Conservation (phyloP, 2,329 filamentous ascomycete species). For the Decorospora gaudefroyi region DNA sequence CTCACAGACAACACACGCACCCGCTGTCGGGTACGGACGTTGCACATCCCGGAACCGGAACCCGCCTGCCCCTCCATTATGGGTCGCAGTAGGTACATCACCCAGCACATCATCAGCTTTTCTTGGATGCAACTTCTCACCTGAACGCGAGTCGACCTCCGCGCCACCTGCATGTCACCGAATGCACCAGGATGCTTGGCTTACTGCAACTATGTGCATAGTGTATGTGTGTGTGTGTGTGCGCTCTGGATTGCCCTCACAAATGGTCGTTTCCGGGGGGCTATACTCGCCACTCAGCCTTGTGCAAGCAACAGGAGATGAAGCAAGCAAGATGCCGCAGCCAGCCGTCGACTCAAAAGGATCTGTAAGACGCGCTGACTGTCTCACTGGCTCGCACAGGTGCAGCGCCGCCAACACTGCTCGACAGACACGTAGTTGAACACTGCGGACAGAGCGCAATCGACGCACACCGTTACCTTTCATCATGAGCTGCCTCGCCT, state of each 20-base stretch:
- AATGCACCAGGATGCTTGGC: constrained; percentile 12
- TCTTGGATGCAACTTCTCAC: constrained; percentile 5
- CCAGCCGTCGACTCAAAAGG: constrained; percentile 23
- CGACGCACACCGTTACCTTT: constrained; percentile 2
- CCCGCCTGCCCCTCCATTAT: constrained; percentile 8
- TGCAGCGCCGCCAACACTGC: constrained; percentile 17
- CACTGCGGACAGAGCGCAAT: constrained; percentile 1
- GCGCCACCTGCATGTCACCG: constrained; percentile 20
- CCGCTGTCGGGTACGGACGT: constrained; percentile 18
- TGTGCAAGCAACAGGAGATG: constrained; percentile 17
- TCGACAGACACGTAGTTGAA: constrained; percentile 7
- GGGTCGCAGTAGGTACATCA: constrained; percentile 12
- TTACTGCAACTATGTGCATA: constrained; percentile 14
- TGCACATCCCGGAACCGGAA: constrained; percentile 13
- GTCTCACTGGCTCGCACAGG: constrained; percentile 36
- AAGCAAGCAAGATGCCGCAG: constrained; percentile 30
- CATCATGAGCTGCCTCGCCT: constrained; percentile 6
- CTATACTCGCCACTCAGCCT: constrained; percentile 10
- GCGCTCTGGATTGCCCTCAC: constrained; percentile 3
- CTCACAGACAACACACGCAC: constrained; percentile 13
- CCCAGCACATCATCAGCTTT: constrained; percentile 11
- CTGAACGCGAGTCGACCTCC: constrained; percentile 12
- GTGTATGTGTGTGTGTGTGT: constrained; percentile 2
- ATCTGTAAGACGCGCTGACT: constrained; percentile 24
- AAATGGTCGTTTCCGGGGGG: background rate